Evolutionary conservation across 2,329 filamentous ascomycete genomes (phyloP).

Genomic region (Kalaharituber pfeilii): DNA sequence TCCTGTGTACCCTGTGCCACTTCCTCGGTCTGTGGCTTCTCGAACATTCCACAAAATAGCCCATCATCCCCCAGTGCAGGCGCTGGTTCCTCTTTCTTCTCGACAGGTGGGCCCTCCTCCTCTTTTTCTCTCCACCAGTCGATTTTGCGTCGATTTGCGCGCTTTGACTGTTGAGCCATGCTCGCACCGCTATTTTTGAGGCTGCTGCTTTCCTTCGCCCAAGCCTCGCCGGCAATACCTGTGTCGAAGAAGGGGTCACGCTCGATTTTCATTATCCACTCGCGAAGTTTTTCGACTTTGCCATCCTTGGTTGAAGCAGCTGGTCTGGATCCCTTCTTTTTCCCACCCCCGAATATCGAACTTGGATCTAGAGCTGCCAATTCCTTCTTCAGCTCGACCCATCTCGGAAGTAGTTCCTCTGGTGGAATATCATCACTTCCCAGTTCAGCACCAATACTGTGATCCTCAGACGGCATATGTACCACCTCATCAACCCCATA

Average conservation of each 20-base stretch:
- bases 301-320: constrained; percentile 16
- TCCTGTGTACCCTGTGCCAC: constrained; percentile 31
- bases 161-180: not conserved
- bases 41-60: constrained; percentile 39
- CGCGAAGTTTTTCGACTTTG: constrained; percentile 10
- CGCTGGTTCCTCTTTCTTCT: constrained; percentile 3
- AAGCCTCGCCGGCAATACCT: constrained; percentile 31
- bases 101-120: constrained; percentile 22
- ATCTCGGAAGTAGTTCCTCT: constrained; percentile 56
- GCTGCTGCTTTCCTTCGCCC: constrained; percentile 28
- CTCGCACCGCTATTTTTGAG: constrained; percentile 17
- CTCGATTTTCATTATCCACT: constrained; percentile 16
- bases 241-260: constrained; percentile 35
- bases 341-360: constrained; percentile 8
- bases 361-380: constrained; percentile 44
- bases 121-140: constrained; percentile 22
- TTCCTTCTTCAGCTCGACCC: constrained; percentile 54
- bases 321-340: constrained; percentile 28
- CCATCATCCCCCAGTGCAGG: constrained; percentile 24
- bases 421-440: constrained; percentile 41
- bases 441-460: constrained; percentile 24
- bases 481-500: not conserved
- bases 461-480: not conserved
- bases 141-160: not conserved
- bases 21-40: constrained; percentile 26